Conservation (phyloP, 2,329 filamentous ascomycete genomes). For the Talaromyces sp. region DNA sequence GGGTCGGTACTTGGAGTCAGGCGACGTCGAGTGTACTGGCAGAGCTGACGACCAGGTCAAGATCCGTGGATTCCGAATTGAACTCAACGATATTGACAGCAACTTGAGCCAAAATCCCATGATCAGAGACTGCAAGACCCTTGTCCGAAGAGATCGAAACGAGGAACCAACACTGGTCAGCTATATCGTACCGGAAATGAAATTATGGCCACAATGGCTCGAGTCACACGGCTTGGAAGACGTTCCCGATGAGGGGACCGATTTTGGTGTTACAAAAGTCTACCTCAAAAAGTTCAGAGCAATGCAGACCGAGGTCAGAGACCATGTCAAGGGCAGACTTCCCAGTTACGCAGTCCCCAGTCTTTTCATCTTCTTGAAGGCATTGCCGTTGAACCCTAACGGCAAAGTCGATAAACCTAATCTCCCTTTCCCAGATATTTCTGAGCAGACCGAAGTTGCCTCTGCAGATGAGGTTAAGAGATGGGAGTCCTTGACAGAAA, state of each 20-base stretch:
- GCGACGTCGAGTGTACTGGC: conserved; percentile 74
- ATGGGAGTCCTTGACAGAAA: conserved; percentile 51
- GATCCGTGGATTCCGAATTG: conserved; percentile 92
- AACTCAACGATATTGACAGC: conserved; percentile 88
- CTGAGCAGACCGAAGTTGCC: conserved; percentile 61
- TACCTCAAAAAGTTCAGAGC: conserved; percentile 60
- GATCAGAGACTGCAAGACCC: conserved; percentile 79
- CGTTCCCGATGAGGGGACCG: conserved; percentile 50
- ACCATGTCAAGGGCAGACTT: conserved; percentile 69
- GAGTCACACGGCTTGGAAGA: conserved; percentile 56
- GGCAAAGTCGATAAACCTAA: conserved; percentile 79
- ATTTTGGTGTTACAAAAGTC: conserved; percentile 20
- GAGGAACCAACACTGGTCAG: conserved; percentile 85
- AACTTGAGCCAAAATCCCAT: conserved; percentile 72
- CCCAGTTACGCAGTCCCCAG: conserved; percentile 74
- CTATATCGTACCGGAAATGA: conserved; percentile 82
- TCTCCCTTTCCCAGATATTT: conserved; percentile 76
- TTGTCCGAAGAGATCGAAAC: conserved; percentile 78
- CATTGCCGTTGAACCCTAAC: conserved; percentile 79
- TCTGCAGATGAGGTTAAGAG: conserved; percentile 50
- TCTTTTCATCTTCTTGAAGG: conserved; percentile 69
- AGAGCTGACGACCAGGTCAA: conserved; percentile 89
- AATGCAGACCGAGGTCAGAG: conserved; percentile 60
- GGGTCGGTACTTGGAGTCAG: conserved; percentile 68
- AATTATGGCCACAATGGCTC: conserved; percentile 70